These are phyloP conservation scores for Aspergillus neoniger DNA, from an alignment of 2,329 filamentous ascomycete genomes.

Conservation along the genomic window DNA sequence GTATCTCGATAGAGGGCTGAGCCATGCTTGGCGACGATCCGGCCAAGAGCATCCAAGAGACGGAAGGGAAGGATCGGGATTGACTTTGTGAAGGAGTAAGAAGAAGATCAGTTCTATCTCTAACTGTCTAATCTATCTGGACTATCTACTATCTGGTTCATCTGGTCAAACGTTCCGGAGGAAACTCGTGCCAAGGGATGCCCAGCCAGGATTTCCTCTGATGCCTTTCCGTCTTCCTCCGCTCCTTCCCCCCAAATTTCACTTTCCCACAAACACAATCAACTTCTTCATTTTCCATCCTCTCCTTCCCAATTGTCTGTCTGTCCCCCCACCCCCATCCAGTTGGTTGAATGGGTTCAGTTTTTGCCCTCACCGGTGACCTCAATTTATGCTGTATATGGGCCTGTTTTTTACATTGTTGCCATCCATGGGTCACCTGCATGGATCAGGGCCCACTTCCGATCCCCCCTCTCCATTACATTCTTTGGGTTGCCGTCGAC, in stretches of 20 bases:
- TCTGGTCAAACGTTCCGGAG: neutral
- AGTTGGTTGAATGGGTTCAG: too few relatives aligned
- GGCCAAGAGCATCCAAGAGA: neutral
- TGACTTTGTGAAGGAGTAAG: neutral
- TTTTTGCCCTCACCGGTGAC: neutral
- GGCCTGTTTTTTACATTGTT: neutral
- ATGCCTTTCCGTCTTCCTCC: neutral
- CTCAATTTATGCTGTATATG: neutral
- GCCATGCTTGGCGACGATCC: slow-evolving; percentile 7
- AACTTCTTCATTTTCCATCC: neutral
- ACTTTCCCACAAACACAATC: neutral
- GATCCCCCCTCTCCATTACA: neutral
- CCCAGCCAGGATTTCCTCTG: neutral
- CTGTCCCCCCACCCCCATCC: too few relatives aligned
- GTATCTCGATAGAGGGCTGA: neutral
- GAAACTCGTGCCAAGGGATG: neutral
- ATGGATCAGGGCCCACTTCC: neutral
- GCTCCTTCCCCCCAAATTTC: neutral
- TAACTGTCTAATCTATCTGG: too few relatives aligned
- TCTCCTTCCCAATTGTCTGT: neutral
- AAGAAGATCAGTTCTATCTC: neutral
- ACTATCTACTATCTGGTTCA: too few relatives aligned
- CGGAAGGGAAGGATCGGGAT: too few relatives aligned
- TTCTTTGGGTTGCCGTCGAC: neutral
- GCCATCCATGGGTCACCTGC: neutral